A percentile compares a stretch with the other conserved stretches of the same genome.
Evolutionary conservation across 345 rosid species (phyloP).

Genomic region (Streptanthus diversifolius): DNA sequence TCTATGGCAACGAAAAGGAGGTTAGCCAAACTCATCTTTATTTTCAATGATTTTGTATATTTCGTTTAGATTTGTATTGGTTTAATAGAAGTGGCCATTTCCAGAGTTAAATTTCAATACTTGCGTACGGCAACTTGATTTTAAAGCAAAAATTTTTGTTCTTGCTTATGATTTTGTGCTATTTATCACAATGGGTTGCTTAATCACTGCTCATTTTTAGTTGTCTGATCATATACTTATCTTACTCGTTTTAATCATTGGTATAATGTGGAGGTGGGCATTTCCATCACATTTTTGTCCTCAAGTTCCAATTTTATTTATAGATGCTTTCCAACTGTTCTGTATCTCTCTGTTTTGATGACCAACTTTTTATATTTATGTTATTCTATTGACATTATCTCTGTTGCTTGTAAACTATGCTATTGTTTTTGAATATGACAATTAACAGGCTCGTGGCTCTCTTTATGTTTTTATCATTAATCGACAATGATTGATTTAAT

Average conservation of each 20-base stretch:
- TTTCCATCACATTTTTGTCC: background rate
- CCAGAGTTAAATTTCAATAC: background rate
- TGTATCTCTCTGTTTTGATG: background rate
- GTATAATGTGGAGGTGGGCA: background rate
- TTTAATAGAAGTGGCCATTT: background rate
- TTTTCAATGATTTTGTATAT: background rate
- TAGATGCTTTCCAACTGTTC: background rate
- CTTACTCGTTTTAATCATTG: background rate
- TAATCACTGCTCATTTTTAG: too few relatives aligned
- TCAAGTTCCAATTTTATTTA: background rate
- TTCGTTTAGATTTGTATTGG: background rate
- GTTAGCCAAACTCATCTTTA: constrained; percentile 28
- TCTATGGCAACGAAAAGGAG: constrained; percentile 70
- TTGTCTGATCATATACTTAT: background rate
- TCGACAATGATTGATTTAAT: background rate
- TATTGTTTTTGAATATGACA: background rate
- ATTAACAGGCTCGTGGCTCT: background rate
- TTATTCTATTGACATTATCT: background rate
- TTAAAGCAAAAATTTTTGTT: background rate
- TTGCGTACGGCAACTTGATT: background rate
- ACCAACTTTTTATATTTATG: background rate
- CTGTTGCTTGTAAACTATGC: background rate
- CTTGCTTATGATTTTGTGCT: background rate
- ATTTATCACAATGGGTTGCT: background rate
- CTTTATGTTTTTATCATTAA: background rate